Percentiles rank a stretch among this genome's conserved stretches.
Evolutionary conservation across 2,329 filamentous ascomycete genomes (phyloP).

Genomic region (Penicillium verrucosum): DNA sequence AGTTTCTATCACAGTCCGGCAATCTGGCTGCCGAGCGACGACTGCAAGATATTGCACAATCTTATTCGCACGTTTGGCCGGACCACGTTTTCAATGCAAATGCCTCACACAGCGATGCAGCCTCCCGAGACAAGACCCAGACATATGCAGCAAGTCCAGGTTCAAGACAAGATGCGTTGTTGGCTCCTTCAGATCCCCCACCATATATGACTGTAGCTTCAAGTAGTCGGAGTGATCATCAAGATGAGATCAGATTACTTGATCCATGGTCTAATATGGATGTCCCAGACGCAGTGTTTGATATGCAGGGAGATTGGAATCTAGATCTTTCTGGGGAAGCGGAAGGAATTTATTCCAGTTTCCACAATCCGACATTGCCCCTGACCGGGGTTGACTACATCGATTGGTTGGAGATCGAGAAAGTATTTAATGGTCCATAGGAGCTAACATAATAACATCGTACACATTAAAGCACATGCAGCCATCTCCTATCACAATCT

Average conservation of each 20-base stretch:
- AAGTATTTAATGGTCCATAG: conserved; percentile 16
- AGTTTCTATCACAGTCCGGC: conserved; percentile 14
- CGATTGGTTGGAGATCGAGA: conserved; percentile 26
- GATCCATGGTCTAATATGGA: conserved; percentile 12
- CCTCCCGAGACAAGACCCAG: not conserved
- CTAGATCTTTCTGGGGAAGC: conserved; percentile 19
- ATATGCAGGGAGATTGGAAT: conserved; percentile 16
- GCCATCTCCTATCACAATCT: not conserved
- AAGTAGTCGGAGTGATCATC: not conserved
- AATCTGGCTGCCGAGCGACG: conserved; percentile 19
- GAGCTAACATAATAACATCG: not conserved
- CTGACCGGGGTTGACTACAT: conserved; percentile 22
- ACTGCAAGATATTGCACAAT: conserved; percentile 20
- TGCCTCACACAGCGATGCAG: not conserved
- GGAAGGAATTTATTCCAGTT: conserved; percentile 23
- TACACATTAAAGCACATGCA: not conserved
- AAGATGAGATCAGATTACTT: conserved; percentile 12
- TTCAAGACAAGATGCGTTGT: not conserved
- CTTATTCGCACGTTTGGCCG: conserved; percentile 17
- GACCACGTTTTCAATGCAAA: conserved; percentile 2
- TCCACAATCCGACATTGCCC: conserved; percentile 19
- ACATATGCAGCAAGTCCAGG: no score
- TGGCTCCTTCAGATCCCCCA: not conserved
- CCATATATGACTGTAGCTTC: not conserved
- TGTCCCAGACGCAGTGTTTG: conserved; percentile 8